phyloP scores from a whole-genome alignment of 2,329 filamentous ascomycete species.

The Diaporthe nobilis region DNA sequence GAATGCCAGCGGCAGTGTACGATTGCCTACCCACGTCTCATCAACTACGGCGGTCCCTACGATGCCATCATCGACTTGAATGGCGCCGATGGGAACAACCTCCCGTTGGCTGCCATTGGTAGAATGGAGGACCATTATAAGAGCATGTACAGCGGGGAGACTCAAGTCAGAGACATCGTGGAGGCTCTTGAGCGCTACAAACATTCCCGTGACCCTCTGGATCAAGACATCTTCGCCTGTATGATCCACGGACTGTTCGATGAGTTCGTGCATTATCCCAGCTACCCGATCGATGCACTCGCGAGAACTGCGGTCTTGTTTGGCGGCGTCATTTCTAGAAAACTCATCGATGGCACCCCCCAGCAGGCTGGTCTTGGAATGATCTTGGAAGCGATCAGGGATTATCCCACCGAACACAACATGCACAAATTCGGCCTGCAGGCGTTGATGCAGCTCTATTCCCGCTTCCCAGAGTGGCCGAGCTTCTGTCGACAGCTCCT shows the following conservation, averaged over 20 bases:
- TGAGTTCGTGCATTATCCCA: slow-evolving; percentile 94
- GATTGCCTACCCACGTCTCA: slow-evolving; percentile 90
- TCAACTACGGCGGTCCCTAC: slow-evolving; percentile 95
- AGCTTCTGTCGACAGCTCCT: slow-evolving; percentile 90
- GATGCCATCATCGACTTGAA: slow-evolving; percentile 93
- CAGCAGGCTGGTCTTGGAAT: slow-evolving; percentile 95
- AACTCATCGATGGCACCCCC: slow-evolving; percentile 89
- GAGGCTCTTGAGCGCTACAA: slow-evolving; percentile 90
- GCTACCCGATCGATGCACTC: slow-evolving; percentile 95
- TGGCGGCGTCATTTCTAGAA: slow-evolving; percentile 95
- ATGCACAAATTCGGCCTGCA: slow-evolving; percentile 99
- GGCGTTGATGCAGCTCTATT: slow-evolving; percentile 89
- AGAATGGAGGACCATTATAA: slow-evolving; percentile 99
- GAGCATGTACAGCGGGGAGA: slow-evolving; percentile 95
- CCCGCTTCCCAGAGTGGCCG: slow-evolving; percentile 92
- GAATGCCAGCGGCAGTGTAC: slow-evolving; percentile 89
- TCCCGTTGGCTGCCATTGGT: slow-evolving; percentile 83
- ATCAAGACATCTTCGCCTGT: slow-evolving; percentile 96
- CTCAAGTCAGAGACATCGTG: slow-evolving; percentile 88
- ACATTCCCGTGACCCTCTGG: slow-evolving; percentile 83
- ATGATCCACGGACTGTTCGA: slow-evolving; percentile 99
- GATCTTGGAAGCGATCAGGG: slow-evolving; percentile 95
- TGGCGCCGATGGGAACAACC: slow-evolving; percentile 82
- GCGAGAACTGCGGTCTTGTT: slow-evolving; percentile 97
- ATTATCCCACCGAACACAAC: slow-evolving; percentile 83